Conservation (phyloP, 345 rosid genomes). For the Brassica carinata region DNA sequence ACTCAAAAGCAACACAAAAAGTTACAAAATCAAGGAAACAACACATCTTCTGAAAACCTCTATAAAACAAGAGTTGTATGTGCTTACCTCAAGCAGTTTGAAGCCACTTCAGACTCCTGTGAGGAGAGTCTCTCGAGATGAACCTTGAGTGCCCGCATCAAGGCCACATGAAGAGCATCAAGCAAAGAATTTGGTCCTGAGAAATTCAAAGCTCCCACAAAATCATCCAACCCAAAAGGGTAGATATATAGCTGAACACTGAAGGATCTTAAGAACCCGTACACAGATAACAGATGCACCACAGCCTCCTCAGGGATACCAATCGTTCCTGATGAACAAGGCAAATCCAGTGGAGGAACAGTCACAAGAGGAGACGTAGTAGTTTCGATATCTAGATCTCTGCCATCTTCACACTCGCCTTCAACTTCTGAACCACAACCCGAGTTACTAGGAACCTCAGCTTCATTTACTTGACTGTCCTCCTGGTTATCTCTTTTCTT, state of each 20-base stretch:
- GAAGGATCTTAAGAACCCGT: constrained; percentile 79
- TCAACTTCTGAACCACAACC: constrained; percentile 47
- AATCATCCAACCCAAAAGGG: constrained; percentile 86
- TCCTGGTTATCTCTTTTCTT: background rate
- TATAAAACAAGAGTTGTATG: background rate
- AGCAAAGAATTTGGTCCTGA: constrained; percentile 65
- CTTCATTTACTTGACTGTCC: constrained; percentile 9
- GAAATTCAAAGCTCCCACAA: constrained; percentile 84
- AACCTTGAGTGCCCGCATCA: constrained; percentile 66
- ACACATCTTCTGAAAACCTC: background rate
- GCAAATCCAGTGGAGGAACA: constrained; percentile 61
- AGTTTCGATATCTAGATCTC: constrained; percentile 46
- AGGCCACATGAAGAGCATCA: constrained; percentile 81
- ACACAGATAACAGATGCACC: constrained; percentile 74
- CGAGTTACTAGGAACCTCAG: constrained; percentile 42
- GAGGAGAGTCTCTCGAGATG: constrained; percentile 69
- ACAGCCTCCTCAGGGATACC: constrained; percentile 78
- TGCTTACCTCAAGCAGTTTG: constrained; percentile 77
- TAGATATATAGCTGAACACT: constrained; percentile 66
- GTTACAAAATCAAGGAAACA: constrained; percentile 5
- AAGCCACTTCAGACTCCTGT: constrained; percentile 72
- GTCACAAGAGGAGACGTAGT: constrained; percentile 46
- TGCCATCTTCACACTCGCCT: constrained; percentile 48
- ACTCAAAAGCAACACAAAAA: constrained; percentile 13
- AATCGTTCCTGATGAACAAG: constrained; percentile 79